phyloP scores from a whole-genome alignment of 2,329 filamentous ascomycete genomes.

The Corniculantispora saksenae region DNA sequence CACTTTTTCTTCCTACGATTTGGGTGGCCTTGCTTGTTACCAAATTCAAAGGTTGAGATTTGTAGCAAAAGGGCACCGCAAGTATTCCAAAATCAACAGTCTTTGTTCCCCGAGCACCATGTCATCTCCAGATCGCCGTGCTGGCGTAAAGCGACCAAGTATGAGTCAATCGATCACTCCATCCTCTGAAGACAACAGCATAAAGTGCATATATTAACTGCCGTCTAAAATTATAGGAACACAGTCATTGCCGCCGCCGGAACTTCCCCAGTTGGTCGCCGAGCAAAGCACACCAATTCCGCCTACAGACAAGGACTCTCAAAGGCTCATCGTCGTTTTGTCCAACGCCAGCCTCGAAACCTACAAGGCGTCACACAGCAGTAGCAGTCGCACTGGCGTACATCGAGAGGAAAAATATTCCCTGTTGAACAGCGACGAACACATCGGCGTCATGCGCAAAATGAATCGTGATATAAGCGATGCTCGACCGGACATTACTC shows the following conservation, averaged over 20 bases:
- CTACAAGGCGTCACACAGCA: constrained; percentile 83
- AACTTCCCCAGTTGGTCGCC: constrained; percentile 86
- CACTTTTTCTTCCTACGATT: constrained; percentile 4
- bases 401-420: constrained; percentile 93
- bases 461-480: constrained; percentile 99
- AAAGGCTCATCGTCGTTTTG: constrained; percentile 90
- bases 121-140: constrained; percentile 43
- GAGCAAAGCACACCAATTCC: constrained; percentile 88
- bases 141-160: constrained; percentile 47
- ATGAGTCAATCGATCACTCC: constrained; percentile 28
- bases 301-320: constrained; percentile 82
- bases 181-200: background rate
- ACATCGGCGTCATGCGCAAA: constrained; percentile 98
- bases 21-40: background rate
- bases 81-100: background rate
- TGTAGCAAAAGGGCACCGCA: background rate
- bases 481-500: constrained; percentile 94
- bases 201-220: background rate
- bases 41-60: background rate
- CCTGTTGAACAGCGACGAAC: constrained; percentile 96
- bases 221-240: constrained; percentile 60
- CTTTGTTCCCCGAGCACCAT: constrained; percentile 27
- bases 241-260: constrained; percentile 90
- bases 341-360: constrained; percentile 98
- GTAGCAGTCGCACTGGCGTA: constrained; percentile 61